Evolutionary conservation across 371 early-diverging fungal species (phyloP), one percentile per base, ranked within the genome.

Genomic region (Mucor mucedo): DNA sequence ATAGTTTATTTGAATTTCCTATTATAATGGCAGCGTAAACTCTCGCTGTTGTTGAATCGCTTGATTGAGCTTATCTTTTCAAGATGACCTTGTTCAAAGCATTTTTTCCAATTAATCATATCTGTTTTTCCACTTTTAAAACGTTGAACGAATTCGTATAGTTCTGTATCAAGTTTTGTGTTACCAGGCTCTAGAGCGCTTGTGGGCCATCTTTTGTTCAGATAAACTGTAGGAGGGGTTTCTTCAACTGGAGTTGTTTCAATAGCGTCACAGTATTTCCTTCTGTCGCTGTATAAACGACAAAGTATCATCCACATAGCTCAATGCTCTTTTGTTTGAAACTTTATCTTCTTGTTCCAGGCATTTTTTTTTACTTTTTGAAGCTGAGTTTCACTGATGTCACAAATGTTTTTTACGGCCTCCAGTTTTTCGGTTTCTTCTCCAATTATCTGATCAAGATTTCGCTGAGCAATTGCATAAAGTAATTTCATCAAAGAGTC

Each of bases 231-330:
- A 66, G 66, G 66, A 40, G 61, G n/a, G n/a, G n/a, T 44, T 60
- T 66, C 60, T 66, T 66, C 61, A 60, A 60, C 45, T 2, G 60
- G 44, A 5, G 52, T 53, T 62, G 58, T 62, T 62, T 68, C 68
- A 30, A 62, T 58, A n/a, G 58, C 50, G 45, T 68, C 58, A 49
- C 67, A 66, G 62, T 66, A 61, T 66, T 66, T 57, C 57, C 61
- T 66, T 49, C n/a, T 67, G 58, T 57, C 61, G 62, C 42, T 54
- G 68, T 48, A 58, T n/a, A n/a, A n/a, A n/a, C n/a, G n/a, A n/a
- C n/a, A n/a, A n/a, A 68, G 59, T 48, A 55, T 61, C 50, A n/a
- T 55, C 56, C 59, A 62, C 58, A 68, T 68, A 68, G 55, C 58
- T 59, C 50, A 68, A 62, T n/a, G 58, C 58, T 50, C 58, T 62